Base-by-base conservation (phyloP, 108 stramenopile species). In the Epipyxis sp. region DNA sequence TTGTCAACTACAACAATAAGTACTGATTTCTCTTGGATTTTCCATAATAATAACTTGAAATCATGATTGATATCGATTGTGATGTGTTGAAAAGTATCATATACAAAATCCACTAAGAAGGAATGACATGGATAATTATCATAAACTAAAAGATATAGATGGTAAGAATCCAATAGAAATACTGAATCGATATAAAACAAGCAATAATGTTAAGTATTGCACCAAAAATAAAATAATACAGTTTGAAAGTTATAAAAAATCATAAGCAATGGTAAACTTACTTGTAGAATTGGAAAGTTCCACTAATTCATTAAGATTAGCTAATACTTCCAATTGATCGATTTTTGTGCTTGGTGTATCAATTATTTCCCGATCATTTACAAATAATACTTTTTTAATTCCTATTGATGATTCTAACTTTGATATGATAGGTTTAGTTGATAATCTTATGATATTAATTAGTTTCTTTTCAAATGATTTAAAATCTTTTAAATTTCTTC, bases 401-500 rank as follows among this genome's bases (percentile, higher is more conserved):
- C 13, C 61, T 32, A 6, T 3, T 3, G 25, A 35, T 13, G 34
- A 29, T 25, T 65, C 61, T 65, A 86, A 77, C 71, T 86, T 62
- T 3, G 43, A 65, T 61, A 84, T 44, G 0, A 84, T 83, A 1
- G 86, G 86, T 27, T 81, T 58, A n/a, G 78, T 83, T n/a, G 86
- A 40, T 25, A 82, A 77, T 34, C 58, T 72, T 1, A 86, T 84
- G 42, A 82, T 79, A 10, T 50, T 77, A 39, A 68, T 44, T 6
- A 86, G 77, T 20, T 77, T 58, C 57, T 68, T 43, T 34, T 84
- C 76, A 84, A 84, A 86, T 67, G 50, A 78, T 40, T 77, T 35
- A 76, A 86, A 86, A 61, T 82, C 86, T 29, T 79, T 84, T 45
- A 82, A 77, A 59, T 86, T 86, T 59, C 77, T 81, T 35, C 83